These are phyloP conservation scores for Protostelium mycophagum DNA, from an alignment of 78 protist genomes.

Conservation along the genomic window DNA sequence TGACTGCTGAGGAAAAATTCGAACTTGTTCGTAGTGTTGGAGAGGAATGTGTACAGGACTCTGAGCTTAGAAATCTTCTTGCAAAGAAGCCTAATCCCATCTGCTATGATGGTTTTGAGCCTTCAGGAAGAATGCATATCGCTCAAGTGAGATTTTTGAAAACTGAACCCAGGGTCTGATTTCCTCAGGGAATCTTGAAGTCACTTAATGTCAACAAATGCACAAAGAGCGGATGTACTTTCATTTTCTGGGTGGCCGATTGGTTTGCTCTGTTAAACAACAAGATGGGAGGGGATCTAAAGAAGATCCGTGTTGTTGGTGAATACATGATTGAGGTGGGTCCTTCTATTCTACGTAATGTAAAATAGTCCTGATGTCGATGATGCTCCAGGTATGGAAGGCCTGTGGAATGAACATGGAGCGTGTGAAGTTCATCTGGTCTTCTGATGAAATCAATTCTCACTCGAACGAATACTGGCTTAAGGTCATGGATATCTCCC, in stretches of 20 bases:
- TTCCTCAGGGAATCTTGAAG: constrained; percentile 84
- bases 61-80: constrained; percentile 76
- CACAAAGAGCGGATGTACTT: constrained; percentile 85
- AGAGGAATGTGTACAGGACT: constrained; percentile 87
- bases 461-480: constrained; percentile 92
- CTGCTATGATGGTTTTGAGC: constrained; percentile 98
- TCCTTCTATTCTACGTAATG: neutral
- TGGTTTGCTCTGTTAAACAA: constrained; percentile 98
- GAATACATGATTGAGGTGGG: constrained; percentile 90
- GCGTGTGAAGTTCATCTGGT: constrained; percentile 88
- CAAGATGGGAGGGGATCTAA: constrained; percentile 97
- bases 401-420: constrained; percentile 96
- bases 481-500: constrained; percentile 88
- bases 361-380: neutral
- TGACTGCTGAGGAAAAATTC: constrained; percentile 43
- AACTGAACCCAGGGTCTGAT: neutral
- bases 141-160: constrained; percentile 74
- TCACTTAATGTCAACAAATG: constrained; percentile 97
- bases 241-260: constrained; percentile 98
- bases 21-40: constrained; percentile 72
- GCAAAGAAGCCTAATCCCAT: constrained; percentile 73
- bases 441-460: constrained; percentile 89
- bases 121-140: constrained; percentile 98
- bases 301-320: constrained; percentile 87
- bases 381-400: constrained; percentile 79